phyloP scores from a whole-genome alignment of 2,329 filamentous ascomycete genomes.

The Thyridium curvatum region DNA sequence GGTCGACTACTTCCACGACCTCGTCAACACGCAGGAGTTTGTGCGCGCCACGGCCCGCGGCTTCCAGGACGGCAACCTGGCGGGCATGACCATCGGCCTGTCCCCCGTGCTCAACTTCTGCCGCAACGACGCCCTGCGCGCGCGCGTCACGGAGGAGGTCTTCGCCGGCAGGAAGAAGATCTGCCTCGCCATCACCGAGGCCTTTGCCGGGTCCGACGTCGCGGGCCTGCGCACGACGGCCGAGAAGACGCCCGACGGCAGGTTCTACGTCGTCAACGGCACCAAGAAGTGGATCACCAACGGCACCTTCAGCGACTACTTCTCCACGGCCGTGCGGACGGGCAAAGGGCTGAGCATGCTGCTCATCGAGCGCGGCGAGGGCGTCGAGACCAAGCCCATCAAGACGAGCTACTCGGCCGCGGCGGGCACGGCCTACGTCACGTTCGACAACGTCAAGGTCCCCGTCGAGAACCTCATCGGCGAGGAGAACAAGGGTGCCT shows the following conservation, averaged over 20 bases:
- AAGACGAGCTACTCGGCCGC: conserved; percentile 77
- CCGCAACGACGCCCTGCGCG: conserved; percentile 58
- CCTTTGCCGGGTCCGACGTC: conserved; percentile 80
- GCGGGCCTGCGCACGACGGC: conserved; percentile 75
- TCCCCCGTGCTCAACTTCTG: conserved; percentile 78
- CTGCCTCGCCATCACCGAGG: conserved; percentile 81
- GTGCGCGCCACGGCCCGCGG: conserved; percentile 65
- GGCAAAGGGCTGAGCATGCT: conserved; percentile 74
- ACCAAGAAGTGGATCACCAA: conserved; percentile 86
- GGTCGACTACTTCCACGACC: conserved; percentile 83
- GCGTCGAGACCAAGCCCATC: conserved; percentile 70
- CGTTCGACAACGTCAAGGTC: conserved; percentile 83
- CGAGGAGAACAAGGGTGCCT: conserved; percentile 78
- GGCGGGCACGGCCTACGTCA: conserved; percentile 73
- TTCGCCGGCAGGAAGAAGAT: conserved; percentile 82
- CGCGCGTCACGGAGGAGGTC: conserved; percentile 63
- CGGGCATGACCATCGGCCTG: conserved; percentile 77
- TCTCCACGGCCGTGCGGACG: conserved; percentile 73
- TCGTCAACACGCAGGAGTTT: conserved; percentile 70
- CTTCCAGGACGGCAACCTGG: conserved; percentile 83
- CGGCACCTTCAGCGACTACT: conserved; percentile 70
- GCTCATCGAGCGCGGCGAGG: conserved; percentile 66
- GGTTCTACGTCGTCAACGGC: conserved; percentile 65
- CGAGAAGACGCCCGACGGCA: conserved; percentile 67
- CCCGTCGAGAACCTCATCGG: conserved; percentile 73